phyloP scores from a whole-genome alignment of 2,329 filamentous ascomycete species.

The Uncinocarpus reesii region DNA sequence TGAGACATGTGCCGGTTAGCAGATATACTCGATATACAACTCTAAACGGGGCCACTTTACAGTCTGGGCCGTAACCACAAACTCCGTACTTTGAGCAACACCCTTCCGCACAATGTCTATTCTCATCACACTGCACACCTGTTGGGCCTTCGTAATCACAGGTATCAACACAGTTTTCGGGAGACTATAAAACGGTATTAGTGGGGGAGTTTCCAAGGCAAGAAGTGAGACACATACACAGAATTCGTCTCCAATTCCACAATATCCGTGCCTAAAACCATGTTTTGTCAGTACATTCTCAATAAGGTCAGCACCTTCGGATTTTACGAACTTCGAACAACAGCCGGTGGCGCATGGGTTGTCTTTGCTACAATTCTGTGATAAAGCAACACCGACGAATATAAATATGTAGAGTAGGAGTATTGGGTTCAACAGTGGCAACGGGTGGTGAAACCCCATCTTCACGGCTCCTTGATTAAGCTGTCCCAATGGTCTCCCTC shows the following conservation, averaged over 20 bases:
- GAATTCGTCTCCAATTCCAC: not conserved
- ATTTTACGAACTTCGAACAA: not conserved
- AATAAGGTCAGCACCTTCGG: too few species aligned
- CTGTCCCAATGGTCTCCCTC: too few species aligned
- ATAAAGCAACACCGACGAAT: too few species aligned
- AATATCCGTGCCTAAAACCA: constrained; percentile 3
- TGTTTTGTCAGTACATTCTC: constrained; percentile 1
- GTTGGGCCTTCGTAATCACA: not conserved
- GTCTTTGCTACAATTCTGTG: too few species aligned
- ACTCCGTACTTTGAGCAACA: constrained; percentile 10
- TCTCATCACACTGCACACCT: constrained; percentile 7
- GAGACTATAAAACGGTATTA: not conserved
- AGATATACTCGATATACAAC: not conserved
- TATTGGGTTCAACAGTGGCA: too few species aligned
- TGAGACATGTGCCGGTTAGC: not conserved
- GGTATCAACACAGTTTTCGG: not conserved
- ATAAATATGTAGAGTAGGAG: too few species aligned
- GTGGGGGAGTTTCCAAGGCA: not conserved
- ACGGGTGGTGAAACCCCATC: too few species aligned
- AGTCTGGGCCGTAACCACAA: constrained; percentile 19
- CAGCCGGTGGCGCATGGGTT: not conserved
- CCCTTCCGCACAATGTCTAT: constrained; percentile 2
- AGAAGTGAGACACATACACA: constrained; percentile 5
- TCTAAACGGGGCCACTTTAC: not conserved
- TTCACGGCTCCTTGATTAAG: too few species aligned